Evolutionary conservation across 768 basidiomycete species (phyloP).

Genomic region (Tricholoma furcatifolium): DNA sequence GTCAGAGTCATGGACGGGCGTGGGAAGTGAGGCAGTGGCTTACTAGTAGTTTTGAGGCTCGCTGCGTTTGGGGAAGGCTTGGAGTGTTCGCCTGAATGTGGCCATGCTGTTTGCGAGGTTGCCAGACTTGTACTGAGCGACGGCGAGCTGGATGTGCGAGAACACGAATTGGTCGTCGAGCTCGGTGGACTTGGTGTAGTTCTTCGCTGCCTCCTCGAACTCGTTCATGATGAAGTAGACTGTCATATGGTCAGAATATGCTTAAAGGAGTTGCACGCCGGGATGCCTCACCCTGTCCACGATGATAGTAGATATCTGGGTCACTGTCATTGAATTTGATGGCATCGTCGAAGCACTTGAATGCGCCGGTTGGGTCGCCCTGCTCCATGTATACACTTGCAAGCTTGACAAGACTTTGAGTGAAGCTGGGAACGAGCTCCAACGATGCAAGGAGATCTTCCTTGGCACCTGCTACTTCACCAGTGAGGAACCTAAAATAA

Average conservation of each 20-base stretch:
- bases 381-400: conserved; percentile 98
- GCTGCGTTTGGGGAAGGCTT: conserved; percentile 80
- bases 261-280: background rate
- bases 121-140: conserved; percentile 92
- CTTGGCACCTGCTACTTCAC: conserved; percentile 80
- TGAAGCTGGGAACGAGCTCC: conserved; percentile 61
- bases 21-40: too few species aligned
- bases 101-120: conserved; percentile 82
- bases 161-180: conserved; percentile 91
- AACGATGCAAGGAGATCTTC: conserved; percentile 79
- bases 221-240: conserved; percentile 96
- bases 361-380: conserved; percentile 74
- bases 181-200: conserved; percentile 88
- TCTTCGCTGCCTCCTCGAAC: conserved; percentile 79
- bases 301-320: conserved; percentile 97
- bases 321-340: conserved; percentile 79
- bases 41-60: conserved; percentile 97
- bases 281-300: conserved; percentile 76
- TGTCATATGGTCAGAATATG: conserved; percentile 22
- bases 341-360: conserved; percentile 90
- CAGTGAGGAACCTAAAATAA: conserved; percentile 74
- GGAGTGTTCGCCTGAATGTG: conserved; percentile 83
- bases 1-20: background rate
- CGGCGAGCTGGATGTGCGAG: conserved; percentile 95
- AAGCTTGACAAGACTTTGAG: conserved; percentile 93